Percentiles rank a stretch among this genome's conserved stretches.
These are phyloP conservation scores for Aspergillus fumigatus DNA, from an alignment of 2,329 filamentous ascomycete species.

Conservation along the genomic window DNA sequence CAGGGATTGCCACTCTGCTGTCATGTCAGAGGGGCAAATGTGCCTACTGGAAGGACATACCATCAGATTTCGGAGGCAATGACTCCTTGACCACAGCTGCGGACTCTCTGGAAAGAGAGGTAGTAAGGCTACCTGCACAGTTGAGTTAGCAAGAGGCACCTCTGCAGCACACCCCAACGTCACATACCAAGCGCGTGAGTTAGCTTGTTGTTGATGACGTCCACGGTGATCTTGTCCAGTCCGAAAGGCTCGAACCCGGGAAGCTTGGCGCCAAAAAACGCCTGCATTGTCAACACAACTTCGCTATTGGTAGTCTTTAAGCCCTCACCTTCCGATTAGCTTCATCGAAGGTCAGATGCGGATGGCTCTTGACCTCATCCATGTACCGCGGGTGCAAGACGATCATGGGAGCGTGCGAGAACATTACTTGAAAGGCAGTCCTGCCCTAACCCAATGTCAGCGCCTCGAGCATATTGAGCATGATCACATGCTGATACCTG, in stretches of 20 bases:
- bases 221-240: slow-evolving; percentile 12
- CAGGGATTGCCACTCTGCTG: slow-evolving; percentile 51
- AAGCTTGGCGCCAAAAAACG: slow-evolving; percentile 26
- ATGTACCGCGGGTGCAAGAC: slow-evolving; percentile 28
- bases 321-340: slow-evolving; percentile 18
- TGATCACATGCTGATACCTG: slow-evolving; percentile 14
- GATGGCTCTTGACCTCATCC: slow-evolving; percentile 31
- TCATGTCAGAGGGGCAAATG: slow-evolving; percentile 1
- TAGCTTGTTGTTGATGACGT: slow-evolving; percentile 26
- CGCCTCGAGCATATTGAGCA: neutral
- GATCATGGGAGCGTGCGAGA: slow-evolving; percentile 17
- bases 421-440: slow-evolving; percentile 26
- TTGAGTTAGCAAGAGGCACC: neutral
- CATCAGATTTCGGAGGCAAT: slow-evolving; percentile 17
- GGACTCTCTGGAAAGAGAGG: slow-evolving; percentile 25
- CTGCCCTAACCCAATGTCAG: slow-evolving; percentile 13
- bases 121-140: slow-evolving; percentile 19
- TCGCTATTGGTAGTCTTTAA: neutral
- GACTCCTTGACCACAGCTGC: slow-evolving; percentile 19
- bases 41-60: slow-evolving; percentile 15
- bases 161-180: neutral
- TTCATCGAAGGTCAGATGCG: slow-evolving; percentile 23
- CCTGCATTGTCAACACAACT: slow-evolving; percentile 13
- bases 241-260: slow-evolving; percentile 28
- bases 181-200: slow-evolving; percentile 28